A percentile compares a stretch with the other conserved stretches of the same genome.
Conservation (phyloP, 2,329 filamentous ascomycete species). For the Hirsutella thompsonii region DNA sequence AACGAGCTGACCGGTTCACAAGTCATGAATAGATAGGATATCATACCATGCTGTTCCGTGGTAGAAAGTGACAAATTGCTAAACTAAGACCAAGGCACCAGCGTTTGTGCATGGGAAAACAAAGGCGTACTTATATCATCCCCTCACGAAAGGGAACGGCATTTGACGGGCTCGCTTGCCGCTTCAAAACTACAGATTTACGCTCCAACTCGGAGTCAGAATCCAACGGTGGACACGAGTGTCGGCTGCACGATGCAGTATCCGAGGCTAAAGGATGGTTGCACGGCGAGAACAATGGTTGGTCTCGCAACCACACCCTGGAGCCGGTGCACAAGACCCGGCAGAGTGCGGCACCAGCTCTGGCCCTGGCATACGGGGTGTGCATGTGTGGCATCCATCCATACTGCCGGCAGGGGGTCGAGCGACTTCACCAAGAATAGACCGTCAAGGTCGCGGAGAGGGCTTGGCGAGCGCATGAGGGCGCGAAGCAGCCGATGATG, state of each 20-base stretch:
- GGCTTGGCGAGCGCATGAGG: background rate
- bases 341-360: background rate
- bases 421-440: background rate
- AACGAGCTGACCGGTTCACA: too few relatives aligned
- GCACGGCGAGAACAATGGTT: constrained; percentile 1
- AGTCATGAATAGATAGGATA: too few relatives aligned
- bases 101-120: too few relatives aligned
- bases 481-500: background rate
- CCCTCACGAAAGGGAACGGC: background rate
- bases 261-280: background rate
- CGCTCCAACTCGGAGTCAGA: background rate
- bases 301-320: constrained; percentile 3
- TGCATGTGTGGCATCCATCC: background rate
- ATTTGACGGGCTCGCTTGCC: background rate
- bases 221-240: background rate
- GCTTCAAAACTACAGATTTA: background rate
- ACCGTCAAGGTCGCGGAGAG: background rate
- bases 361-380: background rate
- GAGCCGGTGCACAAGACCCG: background rate
- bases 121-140: too few relatives aligned
- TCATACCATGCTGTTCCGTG: too few relatives aligned
- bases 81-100: too few relatives aligned
- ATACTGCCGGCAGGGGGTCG: background rate
- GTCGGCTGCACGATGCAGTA: too few relatives aligned
- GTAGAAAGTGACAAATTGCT: too few relatives aligned